Evolutionary conservation across 441 rosid species (phyloP).

Genomic region (Hura crepitans): DNA sequence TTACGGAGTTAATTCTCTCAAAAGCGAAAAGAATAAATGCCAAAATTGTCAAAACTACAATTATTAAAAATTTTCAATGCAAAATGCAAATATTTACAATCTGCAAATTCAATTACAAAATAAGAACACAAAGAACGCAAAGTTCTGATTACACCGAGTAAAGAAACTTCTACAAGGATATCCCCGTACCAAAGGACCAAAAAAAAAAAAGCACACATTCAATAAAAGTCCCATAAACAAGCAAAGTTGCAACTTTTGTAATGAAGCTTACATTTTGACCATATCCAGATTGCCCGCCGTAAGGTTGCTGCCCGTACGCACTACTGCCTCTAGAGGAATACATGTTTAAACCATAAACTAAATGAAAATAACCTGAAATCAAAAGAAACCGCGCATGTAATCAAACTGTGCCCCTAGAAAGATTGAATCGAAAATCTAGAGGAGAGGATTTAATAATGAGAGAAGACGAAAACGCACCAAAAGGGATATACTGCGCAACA

Average conservation of each 20-base stretch:
- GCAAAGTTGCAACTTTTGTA: background rate
- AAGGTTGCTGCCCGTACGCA: constrained; percentile 73
- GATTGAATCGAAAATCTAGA: constrained; percentile 2
- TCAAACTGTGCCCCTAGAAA: background rate
- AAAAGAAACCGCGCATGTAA: background rate
- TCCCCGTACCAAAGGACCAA: background rate
- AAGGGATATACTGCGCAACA: background rate
- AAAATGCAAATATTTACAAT: background rate
- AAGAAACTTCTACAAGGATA: background rate
- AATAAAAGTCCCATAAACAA: background rate
- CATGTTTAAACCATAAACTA: constrained; percentile 36
- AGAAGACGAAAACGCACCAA: background rate
- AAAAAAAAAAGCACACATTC: background rate
- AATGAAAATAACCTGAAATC: constrained; percentile 18
- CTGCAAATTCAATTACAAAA: background rate
- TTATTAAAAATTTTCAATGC: background rate
- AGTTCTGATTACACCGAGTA: background rate
- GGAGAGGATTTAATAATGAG: background rate
- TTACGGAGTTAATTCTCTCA: background rate
- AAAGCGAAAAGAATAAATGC: background rate
- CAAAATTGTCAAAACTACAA: background rate
- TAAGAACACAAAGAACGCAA: background rate
- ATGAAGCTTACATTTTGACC: constrained; percentile 62
- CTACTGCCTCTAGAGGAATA: constrained; percentile 70
- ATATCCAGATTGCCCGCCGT: constrained; percentile 73